These are phyloP conservation scores for Globisporangium acanthophoron DNA, from an alignment of 352 stramenopile species.

Conservation along the genomic window DNA sequence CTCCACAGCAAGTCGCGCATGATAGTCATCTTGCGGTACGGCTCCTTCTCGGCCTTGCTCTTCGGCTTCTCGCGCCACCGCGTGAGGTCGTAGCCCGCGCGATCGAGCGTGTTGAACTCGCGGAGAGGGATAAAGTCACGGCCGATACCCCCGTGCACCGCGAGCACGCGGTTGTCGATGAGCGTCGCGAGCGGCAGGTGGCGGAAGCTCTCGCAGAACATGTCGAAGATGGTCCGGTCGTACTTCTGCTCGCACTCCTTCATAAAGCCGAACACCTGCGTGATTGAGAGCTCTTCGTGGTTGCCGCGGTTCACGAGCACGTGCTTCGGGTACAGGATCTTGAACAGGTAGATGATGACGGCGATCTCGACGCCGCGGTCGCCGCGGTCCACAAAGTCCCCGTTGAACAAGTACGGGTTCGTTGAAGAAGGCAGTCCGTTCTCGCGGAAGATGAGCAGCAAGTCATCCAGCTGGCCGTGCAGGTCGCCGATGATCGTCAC, in stretches of 20 bases:
- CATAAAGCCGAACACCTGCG: conserved; percentile 85
- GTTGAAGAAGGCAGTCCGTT: conserved; percentile 68
- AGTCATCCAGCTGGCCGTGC: conserved; percentile 81
- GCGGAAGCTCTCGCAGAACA: conserved; percentile 80
- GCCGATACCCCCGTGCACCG: conserved; percentile 72
- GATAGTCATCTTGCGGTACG: conserved; percentile 56
- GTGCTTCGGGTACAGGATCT: conserved; percentile 64
- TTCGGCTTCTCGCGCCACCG: conserved; percentile 62
- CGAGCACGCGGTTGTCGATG: conserved; percentile 68
- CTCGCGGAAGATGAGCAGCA: conserved; percentile 78
- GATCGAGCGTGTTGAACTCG: conserved; percentile 57
- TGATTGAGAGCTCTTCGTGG: conserved; percentile 85
- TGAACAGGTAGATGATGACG: conserved; percentile 80
- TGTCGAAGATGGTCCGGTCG: conserved; percentile 67
- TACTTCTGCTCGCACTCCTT: conserved; percentile 84
- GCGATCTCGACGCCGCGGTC: conserved; percentile 76
- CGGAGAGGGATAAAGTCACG: conserved; percentile 50
- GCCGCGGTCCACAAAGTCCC: conserved; percentile 80
- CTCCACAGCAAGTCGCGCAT: conserved; percentile 84
- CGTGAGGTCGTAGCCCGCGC: conserved; percentile 69
- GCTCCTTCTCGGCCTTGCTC: conserved; percentile 38
- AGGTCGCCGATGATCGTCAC: conserved; percentile 80
- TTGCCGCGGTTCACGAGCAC: conserved; percentile 84
- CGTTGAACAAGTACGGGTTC: conserved; percentile 87
- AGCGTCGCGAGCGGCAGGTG: conserved; percentile 71